Conservation (phyloP, 2,329 filamentous ascomycete species). For the Thielaviopsis populi region DNA sequence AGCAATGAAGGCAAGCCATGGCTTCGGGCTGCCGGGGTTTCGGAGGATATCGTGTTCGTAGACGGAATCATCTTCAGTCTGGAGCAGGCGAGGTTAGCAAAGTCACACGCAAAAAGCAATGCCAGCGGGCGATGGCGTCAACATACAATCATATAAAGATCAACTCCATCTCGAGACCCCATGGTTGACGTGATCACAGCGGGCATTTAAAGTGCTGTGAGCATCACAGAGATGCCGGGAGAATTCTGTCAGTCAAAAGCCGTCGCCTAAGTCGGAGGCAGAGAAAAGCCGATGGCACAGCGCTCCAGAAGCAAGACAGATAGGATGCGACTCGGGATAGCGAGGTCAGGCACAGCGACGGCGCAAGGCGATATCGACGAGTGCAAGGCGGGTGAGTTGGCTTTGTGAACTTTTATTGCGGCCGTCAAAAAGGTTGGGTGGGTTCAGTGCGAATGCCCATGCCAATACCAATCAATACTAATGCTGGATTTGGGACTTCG, state of each 20-base stretch:
- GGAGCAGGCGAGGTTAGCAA: constrained; percentile 18
- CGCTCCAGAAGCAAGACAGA: not conserved
- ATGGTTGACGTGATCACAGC: constrained; percentile 1
- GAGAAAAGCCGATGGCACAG: not conserved
- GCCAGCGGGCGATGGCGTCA: not conserved
- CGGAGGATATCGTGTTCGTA: constrained; percentile 94
- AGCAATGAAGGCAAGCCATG: constrained; percentile 88
- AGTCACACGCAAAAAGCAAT: not conserved
- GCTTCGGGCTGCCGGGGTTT: constrained; percentile 71
- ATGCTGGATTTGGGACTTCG: not conserved
- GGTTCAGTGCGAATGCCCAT: not conserved
- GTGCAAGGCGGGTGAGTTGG: not conserved
- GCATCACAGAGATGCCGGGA: not conserved
- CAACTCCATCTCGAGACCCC: constrained; percentile 18
- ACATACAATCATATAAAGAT: constrained; percentile 36
- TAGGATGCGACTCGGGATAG: not conserved
- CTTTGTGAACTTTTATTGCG: not conserved
- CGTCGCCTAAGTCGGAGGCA: not conserved
- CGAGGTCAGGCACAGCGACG: not conserved
- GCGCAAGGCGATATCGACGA: not conserved
- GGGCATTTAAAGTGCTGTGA: constrained; percentile 3
- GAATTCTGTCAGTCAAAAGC: not conserved
- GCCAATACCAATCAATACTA: too few species aligned
- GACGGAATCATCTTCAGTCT: constrained; percentile 77
- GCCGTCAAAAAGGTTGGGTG: not conserved